These are phyloP conservation scores for Corymbia calophylla DNA, from an alignment of 441 rosid species.

Conservation along the genomic window DNA sequence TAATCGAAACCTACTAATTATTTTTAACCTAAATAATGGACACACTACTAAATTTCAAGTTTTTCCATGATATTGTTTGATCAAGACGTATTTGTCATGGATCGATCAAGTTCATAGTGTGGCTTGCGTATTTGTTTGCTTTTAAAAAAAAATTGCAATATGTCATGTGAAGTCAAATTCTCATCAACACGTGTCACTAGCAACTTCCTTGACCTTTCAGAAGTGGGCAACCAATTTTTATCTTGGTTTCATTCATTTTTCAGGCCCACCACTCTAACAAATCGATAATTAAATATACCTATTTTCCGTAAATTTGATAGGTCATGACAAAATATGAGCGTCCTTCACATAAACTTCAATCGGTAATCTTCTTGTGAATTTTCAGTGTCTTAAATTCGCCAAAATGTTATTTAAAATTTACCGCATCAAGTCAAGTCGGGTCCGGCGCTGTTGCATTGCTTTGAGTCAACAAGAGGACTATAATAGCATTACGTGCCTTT, in stretches of 20 bases:
- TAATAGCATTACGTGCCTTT: rapidly evolving
- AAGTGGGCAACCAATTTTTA: neutral
- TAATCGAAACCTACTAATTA: neutral
- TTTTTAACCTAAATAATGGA: neutral
- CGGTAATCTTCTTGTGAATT: neutral
- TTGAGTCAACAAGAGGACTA: neutral
- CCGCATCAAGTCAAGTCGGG: neutral
- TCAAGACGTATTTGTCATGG: neutral
- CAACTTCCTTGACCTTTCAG: neutral
- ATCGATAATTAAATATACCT: neutral
- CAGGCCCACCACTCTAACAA: neutral
- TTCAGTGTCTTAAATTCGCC: rapidly evolving
- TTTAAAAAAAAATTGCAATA: neutral
- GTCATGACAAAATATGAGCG: rapidly evolving
- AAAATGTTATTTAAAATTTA: rapidly evolving
- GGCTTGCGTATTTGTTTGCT: neutral
- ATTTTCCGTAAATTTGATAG: neutral
- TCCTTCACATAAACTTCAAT: no score
- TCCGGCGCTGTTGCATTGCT: no score
- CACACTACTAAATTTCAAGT: neutral
- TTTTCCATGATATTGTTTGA: neutral
- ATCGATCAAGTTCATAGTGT: neutral
- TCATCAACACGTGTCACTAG: neutral
- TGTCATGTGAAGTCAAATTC: neutral
- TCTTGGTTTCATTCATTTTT: neutral